Base-by-base conservation (phyloP, 768 basidiomycete species). In the Tulasnella sp. region DNA sequence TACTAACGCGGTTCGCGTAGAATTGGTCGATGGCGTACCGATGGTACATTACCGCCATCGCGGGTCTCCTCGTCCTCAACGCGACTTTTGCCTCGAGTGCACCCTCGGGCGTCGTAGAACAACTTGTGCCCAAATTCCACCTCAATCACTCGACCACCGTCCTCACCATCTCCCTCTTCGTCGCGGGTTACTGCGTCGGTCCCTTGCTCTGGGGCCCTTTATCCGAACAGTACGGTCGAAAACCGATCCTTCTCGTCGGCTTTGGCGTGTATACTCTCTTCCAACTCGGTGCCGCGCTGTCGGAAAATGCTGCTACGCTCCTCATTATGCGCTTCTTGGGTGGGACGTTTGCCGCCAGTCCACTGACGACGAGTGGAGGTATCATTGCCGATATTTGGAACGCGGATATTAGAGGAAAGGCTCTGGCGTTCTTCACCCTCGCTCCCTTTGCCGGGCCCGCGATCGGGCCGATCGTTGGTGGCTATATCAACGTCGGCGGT, bases 171-270 rank as follows among this genome's bases (percentile, higher is more conserved):
- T 48, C 60, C 6, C 41, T 62, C 19, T 62, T 62, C 55, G 62
- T 62, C 23, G 60, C 60, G 2, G 62, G 62, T 9, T 62, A 62
- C 52, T 67, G 65, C 50, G 63, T 69, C 23, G 70, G 71, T 21
- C 69, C 69, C 2, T 56, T 72, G 8, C 49, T 70, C 4, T 72
- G 66, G 67, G 63, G 65, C 0, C 65, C 66, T 1, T 52, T 65
- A 4, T 64, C 60, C 21, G 71, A 73, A 57, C 58, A 67, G 0
- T 70, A 65, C 59, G 72, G 72, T 1, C 67, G 72, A 2, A 63
- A 68, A 34, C 64, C 65, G 23, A 59, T 73, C 58, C 70, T 72
- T 57, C 62, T 73, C 62, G 32, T 69, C 58, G 60, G 67, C 14
- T 69, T 71, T 59, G 59, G 67, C 60, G 40, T 66, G 49, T 70